A percentile compares a stretch with the other conserved stretches of the same genome.
These are phyloP conservation scores for Dictyostelium capitatum DNA, from an alignment of 78 protist genomes.

Conservation along the genomic window DNA sequence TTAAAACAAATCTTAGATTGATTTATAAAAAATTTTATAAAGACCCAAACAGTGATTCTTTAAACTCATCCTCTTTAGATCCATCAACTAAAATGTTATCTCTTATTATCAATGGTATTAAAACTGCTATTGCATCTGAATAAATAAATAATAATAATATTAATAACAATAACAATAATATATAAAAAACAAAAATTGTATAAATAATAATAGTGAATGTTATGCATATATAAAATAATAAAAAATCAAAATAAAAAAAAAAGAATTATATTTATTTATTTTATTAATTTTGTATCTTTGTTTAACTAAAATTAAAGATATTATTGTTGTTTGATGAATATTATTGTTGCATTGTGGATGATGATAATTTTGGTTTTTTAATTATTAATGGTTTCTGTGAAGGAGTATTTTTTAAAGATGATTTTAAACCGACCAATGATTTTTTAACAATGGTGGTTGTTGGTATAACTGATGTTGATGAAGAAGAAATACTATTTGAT, in stretches of 20 bases:
- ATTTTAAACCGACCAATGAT: too few relatives aligned
- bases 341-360: neutral
- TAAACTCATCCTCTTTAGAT: neutral
- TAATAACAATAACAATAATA: too few relatives aligned
- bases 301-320: slow-evolving; percentile 26
- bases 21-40: neutral
- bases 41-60: neutral
- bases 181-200: too few relatives aligned
- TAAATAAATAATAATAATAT: neutral
- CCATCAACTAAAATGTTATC: slow-evolving; percentile 42
- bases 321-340: neutral
- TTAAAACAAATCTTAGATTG: slow-evolving; percentile 8
- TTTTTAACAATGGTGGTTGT: too few relatives aligned
- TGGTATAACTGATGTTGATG: neutral
- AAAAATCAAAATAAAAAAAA: neutral
- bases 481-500: neutral
- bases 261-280: neutral
- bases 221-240: neutral
- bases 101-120: slow-evolving; percentile 13
- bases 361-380: neutral
- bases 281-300: neutral
- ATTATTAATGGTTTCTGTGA: too few relatives aligned
- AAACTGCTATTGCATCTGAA: slow-evolving; percentile 35
- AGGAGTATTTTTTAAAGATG: too few relatives aligned
- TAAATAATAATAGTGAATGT: neutral